Conservation (phyloP, 768 basidiomycete species). For the Collybia nuda region DNA sequence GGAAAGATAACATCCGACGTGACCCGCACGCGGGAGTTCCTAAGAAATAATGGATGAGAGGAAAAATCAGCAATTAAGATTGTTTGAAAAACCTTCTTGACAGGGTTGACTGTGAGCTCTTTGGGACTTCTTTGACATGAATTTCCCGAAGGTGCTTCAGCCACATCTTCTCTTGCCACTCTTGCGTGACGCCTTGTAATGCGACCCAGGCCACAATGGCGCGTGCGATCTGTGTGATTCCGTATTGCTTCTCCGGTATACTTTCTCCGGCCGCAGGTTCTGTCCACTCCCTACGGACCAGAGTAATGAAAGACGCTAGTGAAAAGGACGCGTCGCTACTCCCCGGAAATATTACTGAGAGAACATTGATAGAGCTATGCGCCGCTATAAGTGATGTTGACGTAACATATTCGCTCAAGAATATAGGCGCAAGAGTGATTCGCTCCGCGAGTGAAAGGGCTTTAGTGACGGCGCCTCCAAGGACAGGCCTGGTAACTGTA, state of each 20-base stretch:
- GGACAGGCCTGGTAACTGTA: conserved; percentile 53
- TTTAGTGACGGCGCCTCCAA: conserved; percentile 58
- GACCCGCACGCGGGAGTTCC: conserved; percentile 65
- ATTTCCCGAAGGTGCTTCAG: conserved; percentile 66
- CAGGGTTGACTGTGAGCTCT: conserved; percentile 24
- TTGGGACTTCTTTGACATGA: conserved; percentile 48
- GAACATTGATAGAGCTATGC: conserved; percentile 71
- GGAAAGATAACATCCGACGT: conserved; percentile 73
- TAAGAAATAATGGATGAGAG: conserved; percentile 11
- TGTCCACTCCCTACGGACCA: conserved; percentile 79
- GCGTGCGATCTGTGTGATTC: conserved; percentile 62
- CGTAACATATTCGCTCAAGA: conserved; percentile 74
- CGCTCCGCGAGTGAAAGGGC: conserved; percentile 69
- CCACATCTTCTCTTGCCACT: conserved; percentile 78
- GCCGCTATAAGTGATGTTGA: conserved; percentile 74
- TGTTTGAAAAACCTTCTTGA: conserved; percentile 30
- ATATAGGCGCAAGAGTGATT: conserved; percentile 72
- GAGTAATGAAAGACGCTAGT: conserved; percentile 72
- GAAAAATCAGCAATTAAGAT: background rate
- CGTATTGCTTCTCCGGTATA: conserved; percentile 59
- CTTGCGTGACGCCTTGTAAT: conserved; percentile 77
- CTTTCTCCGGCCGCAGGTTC: conserved; percentile 49
- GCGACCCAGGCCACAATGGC: conserved; percentile 81
- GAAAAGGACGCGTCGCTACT: conserved; percentile 82
- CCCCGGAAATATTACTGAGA: conserved; percentile 71